Base-by-base conservation (phyloP, 2,329 filamentous ascomycete species). In the Aaosphaeria arxii region DNA sequence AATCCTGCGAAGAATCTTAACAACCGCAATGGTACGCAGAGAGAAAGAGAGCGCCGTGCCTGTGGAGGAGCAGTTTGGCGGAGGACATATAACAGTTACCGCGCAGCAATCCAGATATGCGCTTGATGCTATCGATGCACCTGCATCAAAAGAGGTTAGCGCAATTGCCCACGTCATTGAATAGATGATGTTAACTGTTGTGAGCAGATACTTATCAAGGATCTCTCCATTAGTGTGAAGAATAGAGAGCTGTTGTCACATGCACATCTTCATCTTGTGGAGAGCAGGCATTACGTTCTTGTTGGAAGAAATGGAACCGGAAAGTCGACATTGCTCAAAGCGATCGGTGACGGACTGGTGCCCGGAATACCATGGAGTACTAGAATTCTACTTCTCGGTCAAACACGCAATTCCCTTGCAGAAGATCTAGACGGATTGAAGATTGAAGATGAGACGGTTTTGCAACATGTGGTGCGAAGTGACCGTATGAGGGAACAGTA, bases 241-340 rank as follows among this genome's bases (percentile, higher is more conserved):
- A 66, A 74, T 58, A 33, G 76, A 64, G 89, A 94, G 64, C 80
- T 95, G 5, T 75, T 95, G 3, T 76, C 75, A 7, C 82, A 87
- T 64, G 87, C 86, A 1, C 84, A 84, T 48, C 71, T 95, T 33
- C 81, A 84, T 28, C 72, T 95, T 3, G 88, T 92, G 55, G 81
- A 84, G 43, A 86, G 87, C 0, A 77, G 84, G 41, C 79, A 87
- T 51, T 95, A 95, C 74, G 89, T 88, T 0, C 74, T 95, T 1
- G 76, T 92, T 17, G 90, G 89, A 0, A 79, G 88, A 5, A 95
- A 95, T 69, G 89, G 89, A 1, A 87, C 85, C 2, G 90, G 89
- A 5, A 95, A 95, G 64, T 91, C 88, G 4, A 92, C 88, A 0
- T 71, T 92, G 5, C 74, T 94, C 11, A 82, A 82, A 60, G 88